Conservation (phyloP, 1,284 basidiomycete genomes). For the Anthracocystis walkeri region DNA sequence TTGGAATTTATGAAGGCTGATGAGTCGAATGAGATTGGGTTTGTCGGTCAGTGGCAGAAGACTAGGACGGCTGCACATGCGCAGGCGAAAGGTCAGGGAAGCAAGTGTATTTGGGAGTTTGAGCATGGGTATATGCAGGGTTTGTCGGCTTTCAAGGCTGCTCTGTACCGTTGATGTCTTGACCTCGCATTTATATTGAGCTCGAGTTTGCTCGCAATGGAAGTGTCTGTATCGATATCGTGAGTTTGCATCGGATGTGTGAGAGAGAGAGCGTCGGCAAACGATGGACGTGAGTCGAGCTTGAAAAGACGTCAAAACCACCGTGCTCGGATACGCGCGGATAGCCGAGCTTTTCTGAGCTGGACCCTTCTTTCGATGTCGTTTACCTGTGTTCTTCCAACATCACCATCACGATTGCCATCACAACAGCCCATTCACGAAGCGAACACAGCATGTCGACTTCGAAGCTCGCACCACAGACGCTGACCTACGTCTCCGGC, state of each 20-base stretch:
- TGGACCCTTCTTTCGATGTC: constrained; percentile 9
- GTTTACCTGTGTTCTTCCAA: not conserved
- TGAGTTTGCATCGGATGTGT: not conserved
- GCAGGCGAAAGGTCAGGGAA: constrained; percentile 69
- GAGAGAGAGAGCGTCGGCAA: too few relatives aligned
- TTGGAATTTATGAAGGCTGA: constrained; percentile 73
- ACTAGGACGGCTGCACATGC: constrained; percentile 73
- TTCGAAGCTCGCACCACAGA: not conserved
- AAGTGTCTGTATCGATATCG: not conserved
- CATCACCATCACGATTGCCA: not conserved
- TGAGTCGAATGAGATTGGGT: constrained; percentile 75
- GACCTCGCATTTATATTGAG: not conserved
- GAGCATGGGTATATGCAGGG: constrained; percentile 76
- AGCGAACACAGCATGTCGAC: constrained; percentile 4
- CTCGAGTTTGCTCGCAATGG: not conserved
- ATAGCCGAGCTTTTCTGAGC: constrained; percentile 24
- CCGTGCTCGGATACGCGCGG: constrained; percentile 25
- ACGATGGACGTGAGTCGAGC: not conserved
- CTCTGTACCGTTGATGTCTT: constrained; percentile 26
- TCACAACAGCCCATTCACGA: not conserved
- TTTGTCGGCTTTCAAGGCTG: constrained; percentile 55
- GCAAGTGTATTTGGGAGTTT: constrained; percentile 68
- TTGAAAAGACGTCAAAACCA: not conserved
- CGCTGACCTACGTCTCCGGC: constrained; percentile 25
- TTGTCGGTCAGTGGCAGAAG: constrained; percentile 75